Conservation (phyloP, 2,329 filamentous ascomycete species). For the Ophiocordyceps camponoti-saundersi region DNA sequence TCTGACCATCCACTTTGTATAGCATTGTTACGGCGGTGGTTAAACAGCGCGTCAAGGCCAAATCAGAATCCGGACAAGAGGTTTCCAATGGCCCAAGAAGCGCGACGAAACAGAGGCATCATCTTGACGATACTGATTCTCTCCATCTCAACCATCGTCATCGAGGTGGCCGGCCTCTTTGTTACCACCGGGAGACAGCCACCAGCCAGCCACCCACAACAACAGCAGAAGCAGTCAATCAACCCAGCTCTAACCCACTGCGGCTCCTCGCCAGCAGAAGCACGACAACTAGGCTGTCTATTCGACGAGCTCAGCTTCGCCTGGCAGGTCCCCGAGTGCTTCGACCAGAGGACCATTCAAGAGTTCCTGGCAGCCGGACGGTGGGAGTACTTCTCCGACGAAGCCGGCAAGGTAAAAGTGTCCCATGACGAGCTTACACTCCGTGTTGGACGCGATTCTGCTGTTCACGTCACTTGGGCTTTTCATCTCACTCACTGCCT, state of each 20-base stretch:
- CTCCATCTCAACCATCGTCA: not conserved
- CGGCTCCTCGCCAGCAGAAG: slow-evolving; percentile 1
- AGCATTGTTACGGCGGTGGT: not conserved
- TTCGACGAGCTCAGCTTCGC: slow-evolving; percentile 2
- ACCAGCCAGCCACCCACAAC: too few species aligned
- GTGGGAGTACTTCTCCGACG: slow-evolving; percentile 1
- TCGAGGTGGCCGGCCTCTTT: not conserved
- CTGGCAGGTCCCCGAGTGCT: slow-evolving; percentile 2
- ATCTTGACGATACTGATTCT: not conserved
- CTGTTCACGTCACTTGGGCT: slow-evolving; percentile 1
- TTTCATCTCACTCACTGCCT: slow-evolving; percentile 1
- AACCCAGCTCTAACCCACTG: not conserved
- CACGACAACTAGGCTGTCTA: not conserved
- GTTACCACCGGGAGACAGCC: not conserved
- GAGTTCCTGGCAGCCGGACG: slow-evolving; percentile 1
- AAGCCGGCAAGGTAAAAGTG: not conserved
- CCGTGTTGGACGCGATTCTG: not conserved
- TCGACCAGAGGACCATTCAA: slow-evolving; percentile 1
- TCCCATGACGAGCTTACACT: not conserved
- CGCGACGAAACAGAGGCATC: not conserved
- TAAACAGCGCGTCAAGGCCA: not conserved
- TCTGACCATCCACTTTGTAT: not conserved
- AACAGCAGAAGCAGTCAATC: not conserved
- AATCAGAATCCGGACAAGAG: not conserved
- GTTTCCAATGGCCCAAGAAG: not conserved